phyloP scores from a whole-genome alignment of 768 basidiomycete genomes.

The Termitomyces sp. region DNA sequence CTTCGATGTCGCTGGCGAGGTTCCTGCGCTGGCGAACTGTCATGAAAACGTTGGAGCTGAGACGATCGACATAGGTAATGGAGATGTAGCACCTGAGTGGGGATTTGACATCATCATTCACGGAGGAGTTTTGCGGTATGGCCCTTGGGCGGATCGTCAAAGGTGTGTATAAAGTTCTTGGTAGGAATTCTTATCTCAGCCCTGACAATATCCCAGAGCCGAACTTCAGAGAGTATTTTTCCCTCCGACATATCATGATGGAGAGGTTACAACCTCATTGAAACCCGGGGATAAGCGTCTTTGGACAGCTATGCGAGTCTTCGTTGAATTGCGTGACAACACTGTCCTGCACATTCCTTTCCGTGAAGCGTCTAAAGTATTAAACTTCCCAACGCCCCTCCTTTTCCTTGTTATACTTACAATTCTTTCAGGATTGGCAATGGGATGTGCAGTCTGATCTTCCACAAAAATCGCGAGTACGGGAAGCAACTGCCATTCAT shows the following conservation, averaged over 20 bases:
- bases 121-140: slow-evolving; percentile 77
- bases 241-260: slow-evolving; percentile 72
- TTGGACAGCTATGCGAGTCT: slow-evolving; percentile 80
- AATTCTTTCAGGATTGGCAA: slow-evolving; percentile 72
- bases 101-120: slow-evolving; percentile 83
- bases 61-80: slow-evolving; percentile 76
- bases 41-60: slow-evolving; percentile 32
- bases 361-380: slow-evolving; percentile 84
- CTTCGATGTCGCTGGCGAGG: slow-evolving; percentile 77
- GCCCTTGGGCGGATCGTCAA: slow-evolving; percentile 97
- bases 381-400: neutral
- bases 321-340: slow-evolving; percentile 75
- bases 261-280: slow-evolving; percentile 53
- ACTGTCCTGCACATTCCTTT: slow-evolving; percentile 86
- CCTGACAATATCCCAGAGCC: slow-evolving; percentile 37
- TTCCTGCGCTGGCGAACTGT: slow-evolving; percentile 41
- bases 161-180: slow-evolving; percentile 49
- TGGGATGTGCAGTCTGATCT: slow-evolving; percentile 67
- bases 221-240: slow-evolving; percentile 83
- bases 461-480: slow-evolving; percentile 48
- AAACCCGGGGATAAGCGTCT: slow-evolving; percentile 76
- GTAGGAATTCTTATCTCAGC: neutral
- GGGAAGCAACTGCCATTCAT: slow-evolving; percentile 72
- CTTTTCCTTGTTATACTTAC: neutral
- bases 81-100: slow-evolving; percentile 89